Conservation (phyloP, 768 basidiomycete genomes). For the Sporobolomyces phaffii region DNA sequence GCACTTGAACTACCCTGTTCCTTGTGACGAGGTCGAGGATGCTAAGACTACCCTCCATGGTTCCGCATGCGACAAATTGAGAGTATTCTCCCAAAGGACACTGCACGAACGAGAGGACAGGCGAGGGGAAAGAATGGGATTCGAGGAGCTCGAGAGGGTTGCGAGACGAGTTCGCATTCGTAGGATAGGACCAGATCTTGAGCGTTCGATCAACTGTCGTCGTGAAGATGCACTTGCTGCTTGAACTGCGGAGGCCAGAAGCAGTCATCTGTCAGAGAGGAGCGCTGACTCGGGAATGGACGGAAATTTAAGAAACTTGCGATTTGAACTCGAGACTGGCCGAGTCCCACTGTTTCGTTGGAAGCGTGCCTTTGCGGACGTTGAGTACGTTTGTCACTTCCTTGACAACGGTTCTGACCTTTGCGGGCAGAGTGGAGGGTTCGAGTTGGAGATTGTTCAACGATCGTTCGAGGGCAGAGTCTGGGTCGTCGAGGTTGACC, state of each 20-base stretch:
- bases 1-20: constrained; percentile 20
- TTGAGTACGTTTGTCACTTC: constrained; percentile 29
- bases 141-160: constrained; percentile 38
- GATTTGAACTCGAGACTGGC: constrained; percentile 7
- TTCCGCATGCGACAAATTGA: constrained; percentile 35
- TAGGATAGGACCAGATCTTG: constrained; percentile 34
- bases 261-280: too few species aligned
- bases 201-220: constrained; percentile 43
- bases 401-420: background rate
- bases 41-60: constrained; percentile 39
- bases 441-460: background rate
- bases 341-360: constrained; percentile 24
- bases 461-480: background rate
- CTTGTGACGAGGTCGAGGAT: constrained; percentile 40
- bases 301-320: background rate
- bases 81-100: constrained; percentile 5
- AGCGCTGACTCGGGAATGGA: too few species aligned
- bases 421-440: background rate
- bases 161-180: background rate
- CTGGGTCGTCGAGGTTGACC: constrained; percentile 1
- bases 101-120: constrained; percentile 36
- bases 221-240: constrained; percentile 33
- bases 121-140: constrained; percentile 34
- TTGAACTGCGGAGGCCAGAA: background rate
- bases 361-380: constrained; percentile 3